Base-by-base conservation (phyloP, 2,329 filamentous ascomycete species). In the Trichoderma sp. region DNA sequence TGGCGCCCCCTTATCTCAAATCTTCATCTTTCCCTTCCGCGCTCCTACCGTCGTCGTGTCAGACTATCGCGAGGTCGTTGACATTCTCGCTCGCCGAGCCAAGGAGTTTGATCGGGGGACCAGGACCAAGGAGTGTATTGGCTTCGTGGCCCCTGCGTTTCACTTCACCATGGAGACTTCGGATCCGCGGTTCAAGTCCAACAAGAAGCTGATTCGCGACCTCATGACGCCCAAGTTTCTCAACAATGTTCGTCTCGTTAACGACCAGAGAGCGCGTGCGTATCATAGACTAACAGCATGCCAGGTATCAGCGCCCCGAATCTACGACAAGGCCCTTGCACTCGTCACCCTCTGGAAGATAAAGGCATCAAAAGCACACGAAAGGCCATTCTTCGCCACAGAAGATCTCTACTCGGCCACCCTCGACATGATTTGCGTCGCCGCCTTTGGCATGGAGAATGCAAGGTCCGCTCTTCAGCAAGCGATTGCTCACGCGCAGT, bases 171-270 rank as follows among this genome's bases (percentile, higher is more conserved):
- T 78, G 74, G 63, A 69, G 47, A 73, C 74, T 6, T 61, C 69
- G 10, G 71, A 77, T 61, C 72, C 74, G 3, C 69, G 72, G 7
- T 76, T 74, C 67, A 76, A 72, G 67, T 56, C 47, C 15, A 74
- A 77, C 48, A 75, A 71, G 57, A 71, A 74, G 48, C 70, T 79
- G 3, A 66, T 78, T 3, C 70, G 72, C 50, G 77, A 78, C 47
- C 68, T 79, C 7, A 78, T 79, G 78, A 71, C 75, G 2, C 74
- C 76, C 0, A 69, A 58, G 10, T 79, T 79, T 57, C 66, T 79
- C 21, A 69, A 75, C 50, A 67, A 71, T 65, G 71, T 72, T 63
- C 50, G 56, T 34, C 44, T 58, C 34, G 19, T n/a, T n/a, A 7
- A 7, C 12, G 14, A 17, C 7, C 24, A 14, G 17, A 30, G 19